Base-by-base conservation (phyloP, 2,329 filamentous ascomycete genomes). In the Aspergillus awamori region DNA sequence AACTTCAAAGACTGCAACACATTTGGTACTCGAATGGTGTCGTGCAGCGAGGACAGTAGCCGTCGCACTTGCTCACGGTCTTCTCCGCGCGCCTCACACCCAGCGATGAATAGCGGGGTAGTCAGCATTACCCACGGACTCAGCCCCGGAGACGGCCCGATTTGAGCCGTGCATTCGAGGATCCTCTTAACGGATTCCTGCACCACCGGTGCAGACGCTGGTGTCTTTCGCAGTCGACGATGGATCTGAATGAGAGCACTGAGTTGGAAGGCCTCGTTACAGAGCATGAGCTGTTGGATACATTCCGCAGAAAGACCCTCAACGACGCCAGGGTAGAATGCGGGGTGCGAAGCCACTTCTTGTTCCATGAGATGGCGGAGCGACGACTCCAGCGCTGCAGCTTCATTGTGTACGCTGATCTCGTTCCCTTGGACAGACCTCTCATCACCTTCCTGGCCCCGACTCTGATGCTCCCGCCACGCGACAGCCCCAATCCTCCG, bases 221-320 rank as follows among this genome's bases (percentile, higher is more conserved):
- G 71, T 5, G 68, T 69, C 49, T 71, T 73, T 11, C 73, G 72
- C 38, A 80, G 63, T 10, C 77, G 72, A 11, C 77, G 73, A 51
- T 78, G 69, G 43, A 80, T 79, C 52, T 80, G 76, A 33, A 80
- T 79, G 30, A 80, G 70, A 3, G 78, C 78, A 20, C 77, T 75
- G 49, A 79, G 76, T 53, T 80, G 78, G 56, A 79, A 80, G 3
- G 78, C 76, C 60, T 77, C 72, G 60, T 80, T 80, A 62, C 78
- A 80, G 20, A 77, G 68, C 11, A 69, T 67, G 33, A 79, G 76
- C 57, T 79, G 72, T 15, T 68, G 67, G 8, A 76, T 70, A n/a
- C 69, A 72, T 11, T 72, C 68, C 8, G 68, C 57, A 0, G 75
- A 72, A 6, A 77, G 61, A 2, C 69, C 70, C 57, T 76, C 70